Evolutionary conservation across 371 early-diverging fungal genomes (phyloP).

Genomic region (Syncephalastrum sp.): DNA sequence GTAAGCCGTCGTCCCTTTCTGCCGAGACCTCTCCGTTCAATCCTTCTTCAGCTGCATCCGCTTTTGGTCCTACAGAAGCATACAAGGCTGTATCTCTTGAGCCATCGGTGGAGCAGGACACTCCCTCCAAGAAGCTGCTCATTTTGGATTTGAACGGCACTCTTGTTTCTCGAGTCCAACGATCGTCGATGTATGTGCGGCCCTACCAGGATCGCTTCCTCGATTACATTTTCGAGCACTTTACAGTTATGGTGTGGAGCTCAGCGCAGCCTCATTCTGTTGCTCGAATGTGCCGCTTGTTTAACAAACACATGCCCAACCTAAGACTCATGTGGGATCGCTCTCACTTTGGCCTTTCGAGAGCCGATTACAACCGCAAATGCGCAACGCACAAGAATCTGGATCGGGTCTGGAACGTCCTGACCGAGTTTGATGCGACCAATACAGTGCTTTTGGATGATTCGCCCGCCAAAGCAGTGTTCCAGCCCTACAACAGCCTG

Average conservation of each 20-base stretch:
- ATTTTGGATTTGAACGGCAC: constrained; percentile 80
- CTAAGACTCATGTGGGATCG: constrained; percentile 65
- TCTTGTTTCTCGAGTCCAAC: constrained; percentile 47
- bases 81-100: too few species aligned
- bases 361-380: constrained; percentile 49
- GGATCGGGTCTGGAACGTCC: constrained; percentile 45
- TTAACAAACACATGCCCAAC: constrained; percentile 37
- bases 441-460: constrained; percentile 75
- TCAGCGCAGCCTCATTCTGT: constrained; percentile 69
- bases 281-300: constrained; percentile 50
- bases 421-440: constrained; percentile 50
- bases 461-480: constrained; percentile 55
- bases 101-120: too few species aligned
- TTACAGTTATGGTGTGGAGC: constrained; percentile 80
- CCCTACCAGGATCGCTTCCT: constrained; percentile 60
- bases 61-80: too few species aligned
- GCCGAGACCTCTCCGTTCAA: too few species aligned
- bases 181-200: constrained; percentile 39
- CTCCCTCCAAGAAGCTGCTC: constrained; percentile 29
- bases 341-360: constrained; percentile 48
- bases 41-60: too few species aligned
- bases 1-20: too few species aligned
- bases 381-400: constrained; percentile 64
- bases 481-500: constrained; percentile 66
- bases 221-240: constrained; percentile 58